Base-by-base conservation (phyloP, 2,329 filamentous ascomycete species). In the Stagonosporopsis vannaccii region DNA sequence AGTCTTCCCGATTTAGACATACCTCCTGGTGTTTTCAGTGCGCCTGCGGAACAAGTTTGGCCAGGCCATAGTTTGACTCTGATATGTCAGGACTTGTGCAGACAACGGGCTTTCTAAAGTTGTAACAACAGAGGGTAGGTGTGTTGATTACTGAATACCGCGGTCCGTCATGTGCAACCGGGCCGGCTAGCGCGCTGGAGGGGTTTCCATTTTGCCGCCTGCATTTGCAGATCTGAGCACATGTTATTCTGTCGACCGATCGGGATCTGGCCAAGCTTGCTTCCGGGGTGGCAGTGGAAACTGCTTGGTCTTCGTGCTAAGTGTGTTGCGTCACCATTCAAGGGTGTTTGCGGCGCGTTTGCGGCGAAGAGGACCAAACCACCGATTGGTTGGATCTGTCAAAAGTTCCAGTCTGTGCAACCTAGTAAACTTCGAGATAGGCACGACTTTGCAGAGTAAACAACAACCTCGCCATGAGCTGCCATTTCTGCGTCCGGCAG, bases 21-120 rank as follows among this genome's bases (percentile, higher is more conserved):
- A 80, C 79, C 68, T 66, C 57, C 69, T 70, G 4, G 79, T 81
- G 45, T 81, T 79, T 40, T 75, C 67, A 13, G 78, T 81, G 22
- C 67, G 69, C 40, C 72, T 68, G 25, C 73, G 67, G 55, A 81
- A 81, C 1, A 76, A 74, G 57, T 78, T 80, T 3, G 73, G 73
- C 66, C 72, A 77, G 17, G 79, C 74, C 80, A 81, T 82, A 13
- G 2, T 49, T 15, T 15, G 13, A 11, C 22, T 17, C 11, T 12
- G 8, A 12, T 12, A 20, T 12, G n/a, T 19, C 15, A 15, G 7
- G 22, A 28, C n/a, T 13, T 2, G 25, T 23, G 8, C 22, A 5
- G n/a, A 9, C n/a, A 12, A 39, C 4, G 15, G 15, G 37, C 5
- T 39, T 11, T 51, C 8, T 43, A 23, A 51, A 9, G 19, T n/a